These are phyloP conservation scores for Metschnikowia chrysomelidarum DNA, from an alignment of 805 yeast genomes.

Conservation along the genomic window DNA sequence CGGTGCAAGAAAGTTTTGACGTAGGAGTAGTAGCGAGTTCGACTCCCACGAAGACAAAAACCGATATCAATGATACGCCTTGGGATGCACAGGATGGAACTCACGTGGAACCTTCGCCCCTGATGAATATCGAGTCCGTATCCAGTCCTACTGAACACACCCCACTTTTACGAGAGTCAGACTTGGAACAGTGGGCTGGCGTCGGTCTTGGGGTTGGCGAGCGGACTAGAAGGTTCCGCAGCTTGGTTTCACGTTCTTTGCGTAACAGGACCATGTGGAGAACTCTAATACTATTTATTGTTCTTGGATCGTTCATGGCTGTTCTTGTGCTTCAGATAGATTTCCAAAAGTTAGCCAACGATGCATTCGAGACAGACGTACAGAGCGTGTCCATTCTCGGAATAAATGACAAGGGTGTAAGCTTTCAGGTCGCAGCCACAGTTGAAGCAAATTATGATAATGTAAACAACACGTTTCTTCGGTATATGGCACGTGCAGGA, in stretches of 20 bases:
- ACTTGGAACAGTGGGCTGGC: constrained; percentile 12
- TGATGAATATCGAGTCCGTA: not conserved
- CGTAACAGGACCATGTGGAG: constrained; percentile 3
- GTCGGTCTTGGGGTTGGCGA: constrained; percentile 3
- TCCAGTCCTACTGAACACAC: constrained; percentile 3
- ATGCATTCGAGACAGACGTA: constrained; percentile 24
- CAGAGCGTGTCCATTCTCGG: constrained; percentile 24
- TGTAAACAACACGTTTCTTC: constrained; percentile 23
- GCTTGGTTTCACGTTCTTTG: not conserved
- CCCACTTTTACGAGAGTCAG: constrained; percentile 7
- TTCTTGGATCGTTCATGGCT: constrained; percentile 5
- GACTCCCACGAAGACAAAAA: no score
- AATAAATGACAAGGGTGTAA: constrained; percentile 25
- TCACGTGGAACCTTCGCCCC: no score
- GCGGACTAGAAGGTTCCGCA: not conserved
- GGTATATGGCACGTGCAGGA: constrained; percentile 20
- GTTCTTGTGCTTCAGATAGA: constrained; percentile 5
- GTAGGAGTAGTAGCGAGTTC: constrained; percentile 5
- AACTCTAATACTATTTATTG: constrained; percentile 2
- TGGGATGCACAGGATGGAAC: no score
- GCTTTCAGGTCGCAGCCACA: constrained; percentile 27
- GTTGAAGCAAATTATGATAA: constrained; percentile 28
- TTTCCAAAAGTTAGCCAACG: constrained; percentile 15
- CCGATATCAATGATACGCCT: no score
- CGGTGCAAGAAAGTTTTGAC: no score